Evolutionary conservation across 1,284 basidiomycete species (phyloP).

Genomic region (Moniliophthora roreri): DNA sequence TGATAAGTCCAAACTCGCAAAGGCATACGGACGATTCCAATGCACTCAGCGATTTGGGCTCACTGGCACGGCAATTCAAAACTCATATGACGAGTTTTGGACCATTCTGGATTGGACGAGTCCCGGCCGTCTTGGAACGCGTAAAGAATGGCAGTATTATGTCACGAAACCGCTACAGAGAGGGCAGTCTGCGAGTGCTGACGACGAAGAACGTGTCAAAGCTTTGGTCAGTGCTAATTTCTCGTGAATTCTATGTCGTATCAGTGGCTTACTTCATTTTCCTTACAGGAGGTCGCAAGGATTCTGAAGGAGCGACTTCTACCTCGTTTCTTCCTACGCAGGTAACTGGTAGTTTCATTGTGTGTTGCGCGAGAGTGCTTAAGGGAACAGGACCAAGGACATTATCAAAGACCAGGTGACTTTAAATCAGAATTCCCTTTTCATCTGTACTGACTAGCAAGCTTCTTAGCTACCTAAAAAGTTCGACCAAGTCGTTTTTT

Average conservation of each 20-base stretch:
- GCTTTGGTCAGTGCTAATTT: conserved; percentile 42
- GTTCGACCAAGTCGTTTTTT: conserved; percentile 86
- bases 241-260: not conserved
- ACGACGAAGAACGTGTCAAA: conserved; percentile 58
- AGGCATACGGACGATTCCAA: conserved; percentile 62
- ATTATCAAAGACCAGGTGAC: conserved; percentile 72
- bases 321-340: conserved; percentile 75
- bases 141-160: conserved; percentile 67
- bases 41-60: conserved; percentile 73
- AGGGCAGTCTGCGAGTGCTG: conserved; percentile 68
- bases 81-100: conserved; percentile 82
- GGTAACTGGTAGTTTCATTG: conserved; percentile 39
- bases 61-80: conserved; percentile 86
- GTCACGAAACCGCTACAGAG: conserved; percentile 64
- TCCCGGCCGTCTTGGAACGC: conserved; percentile 65
- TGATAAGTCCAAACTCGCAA: conserved; percentile 56
- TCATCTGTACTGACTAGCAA: conserved; percentile 17
- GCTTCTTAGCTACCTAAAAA: conserved; percentile 72
- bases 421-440: not conserved
- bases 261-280: not conserved
- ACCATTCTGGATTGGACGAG: conserved; percentile 82
- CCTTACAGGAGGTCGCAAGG: conserved; percentile 55
- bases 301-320: conserved; percentile 66
- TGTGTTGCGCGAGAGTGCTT: not conserved
- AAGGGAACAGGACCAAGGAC: conserved; percentile 64